A percentile compares a stretch with the other conserved stretches of the same genome.
Conservation (phyloP, 176 grass and related monocot genomes). For the Saccharum spontaneum region DNA sequence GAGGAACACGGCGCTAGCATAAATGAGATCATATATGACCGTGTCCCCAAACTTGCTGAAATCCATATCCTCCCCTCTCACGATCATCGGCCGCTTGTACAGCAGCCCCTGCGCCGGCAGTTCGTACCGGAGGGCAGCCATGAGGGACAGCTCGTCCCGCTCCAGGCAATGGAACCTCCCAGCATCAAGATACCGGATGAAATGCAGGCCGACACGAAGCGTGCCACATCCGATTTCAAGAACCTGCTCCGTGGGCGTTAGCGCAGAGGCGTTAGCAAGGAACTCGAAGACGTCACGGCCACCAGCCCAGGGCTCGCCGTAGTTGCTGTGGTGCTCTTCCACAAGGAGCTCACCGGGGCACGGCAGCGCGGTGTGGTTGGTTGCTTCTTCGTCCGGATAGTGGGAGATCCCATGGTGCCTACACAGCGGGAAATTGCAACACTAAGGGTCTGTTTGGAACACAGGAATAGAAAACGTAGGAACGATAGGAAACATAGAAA, state of each 20-base stretch:
- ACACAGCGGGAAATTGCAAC: background rate
- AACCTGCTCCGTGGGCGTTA: constrained; percentile 56
- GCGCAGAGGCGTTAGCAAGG: constrained; percentile 54
- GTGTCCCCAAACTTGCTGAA: constrained; percentile 77
- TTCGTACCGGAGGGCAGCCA: constrained; percentile 77
- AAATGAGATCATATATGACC: constrained; percentile 84
- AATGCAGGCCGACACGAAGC: constrained; percentile 87
- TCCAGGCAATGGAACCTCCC: constrained; percentile 89
- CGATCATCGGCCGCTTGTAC: constrained; percentile 76
- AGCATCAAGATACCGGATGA: constrained; percentile 78
- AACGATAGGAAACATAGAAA: no score
- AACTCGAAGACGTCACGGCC: constrained; percentile 90
- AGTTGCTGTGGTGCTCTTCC: constrained; percentile 98
- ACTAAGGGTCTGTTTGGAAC: no score
- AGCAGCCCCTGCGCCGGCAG: constrained; percentile 78
- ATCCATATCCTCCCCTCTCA: constrained; percentile 85
- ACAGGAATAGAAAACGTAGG: no score
- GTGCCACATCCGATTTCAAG: constrained; percentile 93
- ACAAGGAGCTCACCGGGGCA: constrained; percentile 82
- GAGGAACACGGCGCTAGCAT: constrained; percentile 86
- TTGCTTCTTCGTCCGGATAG: constrained; percentile 48
- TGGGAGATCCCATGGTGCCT: constrained; percentile 92
- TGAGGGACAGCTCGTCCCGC: constrained; percentile 84
- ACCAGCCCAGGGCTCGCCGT: constrained; percentile 87
- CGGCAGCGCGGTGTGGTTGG: constrained; percentile 74